These are phyloP conservation scores for Keithomyces neogunnii DNA, from an alignment of 2,329 filamentous ascomycete genomes.

Conservation along the genomic window DNA sequence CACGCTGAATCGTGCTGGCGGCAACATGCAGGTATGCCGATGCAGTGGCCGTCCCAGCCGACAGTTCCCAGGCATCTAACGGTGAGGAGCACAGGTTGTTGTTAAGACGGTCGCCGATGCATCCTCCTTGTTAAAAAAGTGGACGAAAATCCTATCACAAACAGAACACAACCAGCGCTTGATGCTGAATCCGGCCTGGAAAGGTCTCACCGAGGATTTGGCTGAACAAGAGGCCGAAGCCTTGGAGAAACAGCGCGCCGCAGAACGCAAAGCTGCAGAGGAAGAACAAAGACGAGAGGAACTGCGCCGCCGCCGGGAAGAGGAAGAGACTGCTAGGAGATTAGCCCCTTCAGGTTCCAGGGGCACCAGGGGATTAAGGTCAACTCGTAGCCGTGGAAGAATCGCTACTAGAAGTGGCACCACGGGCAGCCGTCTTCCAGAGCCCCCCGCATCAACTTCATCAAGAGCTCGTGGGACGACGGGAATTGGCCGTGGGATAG, in stretches of 20 bases:
- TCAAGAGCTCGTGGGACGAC: constrained; percentile 24
- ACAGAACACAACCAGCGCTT: constrained; percentile 96
- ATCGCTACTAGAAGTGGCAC: constrained; percentile 17
- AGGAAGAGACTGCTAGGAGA: constrained; percentile 40
- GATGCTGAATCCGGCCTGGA: constrained; percentile 81
- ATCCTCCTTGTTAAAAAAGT: constrained; percentile 84
- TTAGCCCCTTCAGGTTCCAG: constrained; percentile 19
- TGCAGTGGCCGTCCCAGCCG: background rate
- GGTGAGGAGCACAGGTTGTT: constrained; percentile 54
- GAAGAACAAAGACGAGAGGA: constrained; percentile 72
- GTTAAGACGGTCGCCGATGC: constrained; percentile 78
- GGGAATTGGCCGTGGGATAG: constrained; percentile 26
- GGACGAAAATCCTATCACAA: constrained; percentile 92
- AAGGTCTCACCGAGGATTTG: constrained; percentile 79
- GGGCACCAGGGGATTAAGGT: constrained; percentile 21
- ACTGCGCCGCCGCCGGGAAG: constrained; percentile 53
- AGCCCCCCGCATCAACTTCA: constrained; percentile 17
- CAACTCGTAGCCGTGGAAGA: constrained; percentile 20
- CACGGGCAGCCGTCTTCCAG: constrained; percentile 19
- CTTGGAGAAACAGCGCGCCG: constrained; percentile 63
- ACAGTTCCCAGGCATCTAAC: constrained; percentile 1
- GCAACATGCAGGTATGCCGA: constrained; percentile 62
- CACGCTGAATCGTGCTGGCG: constrained; percentile 62
- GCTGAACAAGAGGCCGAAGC: constrained; percentile 80
- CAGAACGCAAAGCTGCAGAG: constrained; percentile 67